Conservation (phyloP, 225 moss, liverwort and hornwort genomes). For the Bryoerythrophyllum caledonicum region DNA sequence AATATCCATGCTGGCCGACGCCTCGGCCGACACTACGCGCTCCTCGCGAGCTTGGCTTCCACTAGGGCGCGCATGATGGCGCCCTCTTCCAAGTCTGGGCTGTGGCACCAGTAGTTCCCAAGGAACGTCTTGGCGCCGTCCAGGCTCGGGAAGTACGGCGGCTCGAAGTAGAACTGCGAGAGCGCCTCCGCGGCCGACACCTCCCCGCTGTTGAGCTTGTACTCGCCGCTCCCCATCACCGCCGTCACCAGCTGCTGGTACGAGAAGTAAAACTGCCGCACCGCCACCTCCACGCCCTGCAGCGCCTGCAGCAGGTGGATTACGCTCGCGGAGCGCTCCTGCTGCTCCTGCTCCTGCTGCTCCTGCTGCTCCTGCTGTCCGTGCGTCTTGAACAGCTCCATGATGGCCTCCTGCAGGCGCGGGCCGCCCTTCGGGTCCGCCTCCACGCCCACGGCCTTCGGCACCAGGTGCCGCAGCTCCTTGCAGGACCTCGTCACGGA, state of each 20-base stretch:
- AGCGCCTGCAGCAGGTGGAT: constrained; percentile 78
- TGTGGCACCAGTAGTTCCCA: constrained; percentile 70
- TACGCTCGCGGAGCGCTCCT: constrained; percentile 3
- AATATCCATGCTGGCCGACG: constrained; percentile 7
- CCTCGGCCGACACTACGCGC: too few species aligned
- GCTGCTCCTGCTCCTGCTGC: too few species aligned
- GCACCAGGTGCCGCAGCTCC: constrained; percentile 73
- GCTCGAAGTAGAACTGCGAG: constrained; percentile 73
- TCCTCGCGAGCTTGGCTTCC: constrained; percentile 2
- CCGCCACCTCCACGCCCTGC: constrained; percentile 73
- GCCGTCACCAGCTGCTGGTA: constrained; percentile 80
- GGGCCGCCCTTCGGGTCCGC: constrained; percentile 83
- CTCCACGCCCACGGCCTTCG: constrained; percentile 73
- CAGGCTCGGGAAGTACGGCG: constrained; percentile 79
- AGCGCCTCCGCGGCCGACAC: constrained; percentile 71
- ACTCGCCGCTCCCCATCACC: constrained; percentile 81
- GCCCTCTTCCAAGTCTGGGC: constrained; percentile 51
- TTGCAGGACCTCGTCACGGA: constrained; percentile 73
- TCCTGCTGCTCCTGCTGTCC: constrained; percentile 33
- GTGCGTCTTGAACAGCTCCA: constrained; percentile 71
- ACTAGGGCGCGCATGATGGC: constrained; percentile 47
- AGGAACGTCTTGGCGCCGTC: constrained; percentile 80
- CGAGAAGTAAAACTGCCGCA: constrained; percentile 85
- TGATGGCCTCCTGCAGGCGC: constrained; percentile 73
- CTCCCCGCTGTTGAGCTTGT: constrained; percentile 45